Percentiles rank a stretch among this genome's conserved stretches.
Conservation (phyloP, 1,284 basidiomycete species). For the Phellinidium pouzarii region DNA sequence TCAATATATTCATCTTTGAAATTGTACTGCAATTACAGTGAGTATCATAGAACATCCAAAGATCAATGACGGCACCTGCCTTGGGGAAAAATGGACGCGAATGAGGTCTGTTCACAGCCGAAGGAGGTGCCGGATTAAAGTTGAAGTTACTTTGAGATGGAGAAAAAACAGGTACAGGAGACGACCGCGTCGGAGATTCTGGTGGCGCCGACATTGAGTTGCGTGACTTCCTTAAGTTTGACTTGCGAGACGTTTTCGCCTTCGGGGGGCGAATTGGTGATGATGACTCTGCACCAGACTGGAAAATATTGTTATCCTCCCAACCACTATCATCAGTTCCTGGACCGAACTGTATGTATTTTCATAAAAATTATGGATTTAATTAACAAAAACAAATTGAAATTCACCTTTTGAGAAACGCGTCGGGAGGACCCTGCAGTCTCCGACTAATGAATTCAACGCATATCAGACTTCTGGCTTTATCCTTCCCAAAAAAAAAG, state of each 20-base stretch:
- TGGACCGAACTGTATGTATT: constrained; percentile 22
- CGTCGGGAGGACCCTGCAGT: constrained; percentile 13
- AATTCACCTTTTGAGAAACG: constrained; percentile 32
- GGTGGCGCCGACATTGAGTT: constrained; percentile 71
- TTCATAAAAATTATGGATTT: constrained; percentile 10
- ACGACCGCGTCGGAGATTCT: constrained; percentile 35
- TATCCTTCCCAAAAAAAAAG: neutral
- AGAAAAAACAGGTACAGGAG: constrained; percentile 20
- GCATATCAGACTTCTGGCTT: neutral
- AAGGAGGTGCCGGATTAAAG: constrained; percentile 54
- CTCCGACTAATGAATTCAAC: neutral
- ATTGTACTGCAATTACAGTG: constrained; percentile 12
- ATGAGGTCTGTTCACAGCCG: constrained; percentile 22
- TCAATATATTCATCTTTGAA: constrained; percentile 22
- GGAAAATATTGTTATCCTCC: constrained; percentile 82
- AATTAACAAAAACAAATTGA: constrained; percentile 1
- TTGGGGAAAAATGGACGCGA: constrained; percentile 1
- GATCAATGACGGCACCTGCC: neutral
- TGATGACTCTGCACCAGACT: constrained; percentile 74
- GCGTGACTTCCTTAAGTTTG: constrained; percentile 38
- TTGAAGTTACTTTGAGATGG: constrained; percentile 42
- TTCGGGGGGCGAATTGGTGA: constrained; percentile 60
- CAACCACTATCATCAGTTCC: constrained; percentile 62
- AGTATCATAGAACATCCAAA: neutral
- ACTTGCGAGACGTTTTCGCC: constrained; percentile 43